A percentile compares a stretch with the other conserved stretches of the same genome.
Evolutionary conservation across 2,329 filamentous ascomycete genomes (phyloP).

Genomic region (Monilinia fructicola): DNA sequence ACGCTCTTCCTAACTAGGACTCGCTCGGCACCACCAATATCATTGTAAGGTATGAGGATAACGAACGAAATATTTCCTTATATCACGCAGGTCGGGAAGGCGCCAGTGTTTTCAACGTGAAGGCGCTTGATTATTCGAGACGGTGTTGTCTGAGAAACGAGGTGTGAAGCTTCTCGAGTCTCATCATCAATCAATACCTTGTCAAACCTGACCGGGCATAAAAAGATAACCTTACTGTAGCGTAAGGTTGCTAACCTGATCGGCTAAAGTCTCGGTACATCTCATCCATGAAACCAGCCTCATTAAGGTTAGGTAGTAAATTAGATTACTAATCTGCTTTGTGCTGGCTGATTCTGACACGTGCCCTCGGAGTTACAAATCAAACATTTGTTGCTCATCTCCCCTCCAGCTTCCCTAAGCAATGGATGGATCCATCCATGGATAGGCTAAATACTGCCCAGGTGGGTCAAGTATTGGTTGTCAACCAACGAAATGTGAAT

Average conservation of each 20-base stretch:
- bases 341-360: neutral
- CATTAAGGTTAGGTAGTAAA: neutral
- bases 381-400: too few relatives aligned
- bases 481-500: slow-evolving; percentile 9
- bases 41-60: neutral
- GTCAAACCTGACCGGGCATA: neutral
- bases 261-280: neutral
- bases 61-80: neutral
- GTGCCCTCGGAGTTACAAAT: neutral
- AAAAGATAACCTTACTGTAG: too few relatives aligned
- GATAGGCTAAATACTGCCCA: too few relatives aligned
- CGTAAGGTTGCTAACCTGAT: neutral
- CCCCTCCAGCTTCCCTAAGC: too few relatives aligned
- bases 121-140: slow-evolving; percentile 4
- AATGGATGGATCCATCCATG: too few relatives aligned
- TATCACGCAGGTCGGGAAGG: neutral
- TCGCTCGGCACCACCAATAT: neutral
- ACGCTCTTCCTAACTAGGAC: neutral
- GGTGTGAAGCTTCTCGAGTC: slow-evolving; percentile 21
- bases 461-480: neutral
- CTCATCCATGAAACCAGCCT: neutral
- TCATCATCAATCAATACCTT: slow-evolving; percentile 15
- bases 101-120: neutral
- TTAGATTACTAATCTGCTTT: neutral
- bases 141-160: slow-evolving; percentile 18